phyloP scores from a whole-genome alignment of 1,284 basidiomycete species.

The Pascua guehoae region DNA sequence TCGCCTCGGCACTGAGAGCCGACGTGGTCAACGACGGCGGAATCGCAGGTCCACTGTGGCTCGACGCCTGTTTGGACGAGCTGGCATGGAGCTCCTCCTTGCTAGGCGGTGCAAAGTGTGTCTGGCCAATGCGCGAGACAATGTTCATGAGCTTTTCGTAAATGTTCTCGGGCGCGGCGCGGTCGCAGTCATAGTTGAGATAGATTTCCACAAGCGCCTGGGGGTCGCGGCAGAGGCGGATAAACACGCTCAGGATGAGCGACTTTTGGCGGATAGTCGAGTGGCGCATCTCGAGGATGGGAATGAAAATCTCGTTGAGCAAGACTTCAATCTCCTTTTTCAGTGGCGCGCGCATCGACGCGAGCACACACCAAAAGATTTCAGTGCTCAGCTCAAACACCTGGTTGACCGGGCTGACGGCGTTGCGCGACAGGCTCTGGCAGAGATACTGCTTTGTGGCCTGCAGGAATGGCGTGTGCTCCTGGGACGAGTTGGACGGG shows the following conservation, averaged over 20 bases:
- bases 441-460: slow-evolving; percentile 94
- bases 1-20: slow-evolving; percentile 53
- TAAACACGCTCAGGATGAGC: slow-evolving; percentile 78
- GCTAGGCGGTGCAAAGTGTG: slow-evolving; percentile 58
- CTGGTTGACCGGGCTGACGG: slow-evolving; percentile 89
- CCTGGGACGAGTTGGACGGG: slow-evolving; percentile 77
- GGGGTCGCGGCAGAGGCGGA: slow-evolving; percentile 84
- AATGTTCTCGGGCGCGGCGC: slow-evolving; percentile 86
- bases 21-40: slow-evolving; percentile 65
- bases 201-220: slow-evolving; percentile 95
- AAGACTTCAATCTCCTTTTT: slow-evolving; percentile 99
- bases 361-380: slow-evolving; percentile 95
- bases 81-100: slow-evolving; percentile 44
- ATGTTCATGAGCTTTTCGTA: slow-evolving; percentile 95
- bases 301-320: slow-evolving; percentile 97
- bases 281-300: slow-evolving; percentile 96
- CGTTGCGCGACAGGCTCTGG: slow-evolving; percentile 87
- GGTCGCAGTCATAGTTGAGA: slow-evolving; percentile 96
- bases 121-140: slow-evolving; percentile 81
- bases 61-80: slow-evolving; percentile 36
- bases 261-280: slow-evolving; percentile 93
- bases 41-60: slow-evolving; percentile 46
- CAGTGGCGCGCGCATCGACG: slow-evolving; percentile 89
- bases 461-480: slow-evolving; percentile 82
- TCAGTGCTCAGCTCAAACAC: slow-evolving; percentile 98